phyloP scores from a whole-genome alignment of 441 rosid genomes.

The Flueggea neowawraea region DNA sequence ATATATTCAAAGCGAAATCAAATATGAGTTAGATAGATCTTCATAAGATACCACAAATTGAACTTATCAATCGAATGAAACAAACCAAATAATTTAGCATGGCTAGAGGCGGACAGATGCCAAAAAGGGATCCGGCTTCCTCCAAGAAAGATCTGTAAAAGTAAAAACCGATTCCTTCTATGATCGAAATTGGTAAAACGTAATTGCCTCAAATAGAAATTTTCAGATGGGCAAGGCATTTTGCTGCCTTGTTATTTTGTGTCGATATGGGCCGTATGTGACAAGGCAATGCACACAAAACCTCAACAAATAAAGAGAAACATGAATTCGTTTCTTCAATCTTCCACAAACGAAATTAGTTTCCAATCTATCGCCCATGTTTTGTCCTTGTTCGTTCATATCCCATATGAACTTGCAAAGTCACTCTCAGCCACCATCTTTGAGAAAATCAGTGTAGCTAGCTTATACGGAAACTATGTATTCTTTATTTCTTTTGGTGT shows the following conservation, averaged over 20 bases:
- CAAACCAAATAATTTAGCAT: no score
- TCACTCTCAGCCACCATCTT: constrained; percentile 6
- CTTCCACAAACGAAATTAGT: neutral
- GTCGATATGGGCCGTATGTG: neutral
- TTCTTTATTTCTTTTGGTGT: neutral
- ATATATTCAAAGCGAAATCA: no score
- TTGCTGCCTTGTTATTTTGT: constrained; percentile 14
- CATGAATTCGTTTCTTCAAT: constrained; percentile 2
- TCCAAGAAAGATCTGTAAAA: neutral
- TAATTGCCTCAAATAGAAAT: constrained; percentile 10
- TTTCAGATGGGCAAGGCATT: constrained; percentile 14
- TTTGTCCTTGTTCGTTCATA: no score
- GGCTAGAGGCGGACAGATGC: neutral
- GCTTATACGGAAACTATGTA: neutral
- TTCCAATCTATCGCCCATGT: no score
- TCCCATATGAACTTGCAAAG: constrained; percentile 1
- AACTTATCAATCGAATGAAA: no score
- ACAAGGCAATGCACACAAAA: constrained; percentile 3
- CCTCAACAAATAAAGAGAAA: neutral
- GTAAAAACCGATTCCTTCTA: neutral
- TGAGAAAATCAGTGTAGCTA: neutral
- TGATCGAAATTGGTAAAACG: neutral
- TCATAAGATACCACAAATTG: no score
- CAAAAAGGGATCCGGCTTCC: neutral
- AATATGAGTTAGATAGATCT: no score